Evolutionary conservation across 768 basidiomycete species (phyloP).

Genomic region (Ephemerocybe angulata): DNA sequence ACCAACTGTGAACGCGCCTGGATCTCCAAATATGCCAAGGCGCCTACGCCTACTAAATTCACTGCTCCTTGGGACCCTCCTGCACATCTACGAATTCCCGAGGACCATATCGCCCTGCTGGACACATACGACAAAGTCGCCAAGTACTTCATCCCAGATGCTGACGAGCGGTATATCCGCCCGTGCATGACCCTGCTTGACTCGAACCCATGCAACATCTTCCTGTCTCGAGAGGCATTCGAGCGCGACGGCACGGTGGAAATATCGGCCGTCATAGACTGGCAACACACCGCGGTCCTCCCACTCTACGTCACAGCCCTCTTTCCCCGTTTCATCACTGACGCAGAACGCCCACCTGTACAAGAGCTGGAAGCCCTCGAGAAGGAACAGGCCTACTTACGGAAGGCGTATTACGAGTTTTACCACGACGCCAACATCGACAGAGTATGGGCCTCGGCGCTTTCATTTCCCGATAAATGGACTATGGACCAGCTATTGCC

Average conservation of each 20-base stretch:
- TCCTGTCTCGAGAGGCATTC: conserved; percentile 5
- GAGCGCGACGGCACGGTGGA: conserved; percentile 2
- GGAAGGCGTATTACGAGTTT: conserved; percentile 9
- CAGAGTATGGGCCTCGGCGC: conserved; percentile 10
- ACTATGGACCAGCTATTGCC: conserved; percentile 8
- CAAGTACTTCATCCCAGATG: conserved; percentile 5
- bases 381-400: conserved; percentile 10
- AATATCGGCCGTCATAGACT: background rate
- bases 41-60: conserved; percentile 3
- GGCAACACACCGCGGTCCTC: conserved; percentile 9
- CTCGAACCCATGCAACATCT: conserved; percentile 9
- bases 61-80: conserved; percentile 8
- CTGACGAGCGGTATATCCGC: background rate
- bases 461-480: conserved; percentile 6
- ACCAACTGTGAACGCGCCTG: conserved; percentile 10
- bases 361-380: conserved; percentile 8
- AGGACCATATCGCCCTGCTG: conserved; percentile 10
- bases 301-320: conserved; percentile 10
- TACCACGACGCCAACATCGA: conserved; percentile 11
- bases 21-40: conserved; percentile 9
- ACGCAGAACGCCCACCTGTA: conserved; percentile 7
- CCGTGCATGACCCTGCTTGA: conserved; percentile 6
- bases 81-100: conserved; percentile 7
- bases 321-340: conserved; percentile 8
- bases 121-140: conserved; percentile 6